Base-by-base conservation (phyloP, 768 basidiomycete genomes). In the Tremella yokohamensis region DNA sequence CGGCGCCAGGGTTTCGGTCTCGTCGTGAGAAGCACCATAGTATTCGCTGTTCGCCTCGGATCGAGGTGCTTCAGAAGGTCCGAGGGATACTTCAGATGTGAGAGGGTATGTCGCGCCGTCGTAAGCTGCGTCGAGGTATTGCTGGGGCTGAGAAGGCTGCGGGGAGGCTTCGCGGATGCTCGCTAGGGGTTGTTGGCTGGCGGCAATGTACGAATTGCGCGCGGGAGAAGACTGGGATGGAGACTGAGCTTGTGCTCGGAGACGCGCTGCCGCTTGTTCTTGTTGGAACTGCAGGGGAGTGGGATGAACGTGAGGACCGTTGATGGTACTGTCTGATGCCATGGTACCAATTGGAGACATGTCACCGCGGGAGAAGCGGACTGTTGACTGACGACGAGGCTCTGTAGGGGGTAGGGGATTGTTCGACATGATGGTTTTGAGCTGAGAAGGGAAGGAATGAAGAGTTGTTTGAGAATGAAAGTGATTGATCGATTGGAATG, bases 321-420 rank as follows among this genome's bases (percentile, higher is more conserved):
- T 53, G 3, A 60, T 56, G 8, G 60, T 40, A 16, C 57, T 61
- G 44, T 68, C 66, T 7, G 66, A 65, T 0, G 63, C 60, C 24
- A 60, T 58, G 22, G 67, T 63, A 18, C 59, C 57, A 9, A 65
- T 40, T 0, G 67, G 64, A 9, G 61, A 62, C 19, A 63, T 56
- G 12, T 68, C 66, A 20, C 58, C 60, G 4, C 67, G 61, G 22
- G 58, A 61, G 59, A 69, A 69, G 1, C 67, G 55, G 39, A 69
- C 67, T 45, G 59, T 61, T 9, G 64, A 65, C 19, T 56, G 42
- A 16, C 42, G 42, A 45, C 42, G 42, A 15, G 22, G n/a, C 22
- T 45, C 42, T 34, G 29, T 34, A 34, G 29, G 29, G 11, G 29
- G 29, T 45, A 22, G 42, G 15, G 42, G 42, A 15, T 45, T 45